Evolutionary conservation across 495 filamentous ascomycete species (phyloP), one percentile per base, ranked within the genome.

Genomic region (Aspergillus biplanus): DNA sequence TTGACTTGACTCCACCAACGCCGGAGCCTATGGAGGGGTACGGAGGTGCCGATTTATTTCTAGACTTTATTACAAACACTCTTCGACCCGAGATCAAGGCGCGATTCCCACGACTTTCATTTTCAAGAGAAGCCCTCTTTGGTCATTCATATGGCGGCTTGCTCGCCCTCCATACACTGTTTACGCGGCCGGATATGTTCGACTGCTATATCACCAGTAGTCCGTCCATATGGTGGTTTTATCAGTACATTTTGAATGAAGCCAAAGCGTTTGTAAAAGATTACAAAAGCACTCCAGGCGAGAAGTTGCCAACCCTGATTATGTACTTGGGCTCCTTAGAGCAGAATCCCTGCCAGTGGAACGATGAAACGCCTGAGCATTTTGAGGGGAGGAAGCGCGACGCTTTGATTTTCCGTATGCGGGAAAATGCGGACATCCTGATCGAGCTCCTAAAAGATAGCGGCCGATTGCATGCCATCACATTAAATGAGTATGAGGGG

Each of bases 381-480:
- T 85, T 77, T 46, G 78, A 77, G 56, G 64, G 62, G 58, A 82
- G 83, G 37, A 85, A 66, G 53, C 68, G 63, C 9, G 76, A 76
- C 8, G 78, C 81, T 6, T 78, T 52, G n/a, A 79, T 69, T 27
- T 67, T 79, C 70, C 75, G 80, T 21, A 73, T 73, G 32, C 72
- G 60, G 7, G 78, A 82, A 3, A 84, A 64, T 52, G 75, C 77
- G 53, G 77, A 81, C 5, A 55, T 52, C 15, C 55, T 70, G 5
- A 39, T 37, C 18, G 56, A 58, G 9, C 33, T 70, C 48, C 33
- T 65, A 5, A n/a, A 35, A 31, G 65, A 44, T 0, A 63, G 56
- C 21, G 48, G 33, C 9, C 44, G 37, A 67, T 69, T 74, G 72
- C 80, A 65, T 78, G 78, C 39, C 71, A 69, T 56, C 72, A 73